Conservation (phyloP, 129 eudicot genomes). For the Arctium lappa region DNA sequence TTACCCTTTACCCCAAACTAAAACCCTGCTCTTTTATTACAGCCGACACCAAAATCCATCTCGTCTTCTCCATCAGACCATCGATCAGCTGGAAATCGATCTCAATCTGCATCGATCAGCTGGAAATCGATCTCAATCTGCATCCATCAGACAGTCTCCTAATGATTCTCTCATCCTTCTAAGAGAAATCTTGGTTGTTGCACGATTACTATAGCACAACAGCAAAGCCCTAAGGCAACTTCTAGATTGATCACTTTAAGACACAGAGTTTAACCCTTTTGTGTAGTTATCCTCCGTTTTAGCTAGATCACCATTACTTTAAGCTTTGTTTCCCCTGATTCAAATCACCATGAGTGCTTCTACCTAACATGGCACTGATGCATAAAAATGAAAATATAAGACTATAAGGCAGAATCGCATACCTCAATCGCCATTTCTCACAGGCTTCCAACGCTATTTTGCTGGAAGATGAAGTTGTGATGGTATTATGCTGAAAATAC, state of each 20-base stretch:
- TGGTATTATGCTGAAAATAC: conserved; percentile 31
- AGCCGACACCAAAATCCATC: too few relatives aligned
- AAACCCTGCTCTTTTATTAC: too few relatives aligned
- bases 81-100: too few relatives aligned
- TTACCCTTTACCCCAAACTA: too few relatives aligned
- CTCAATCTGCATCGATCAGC: too few relatives aligned
- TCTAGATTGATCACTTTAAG: conserved; percentile 63
- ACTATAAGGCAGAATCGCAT: too few relatives aligned
- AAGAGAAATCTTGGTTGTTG: conserved; percentile 76
- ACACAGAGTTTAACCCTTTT: conserved; percentile 69
- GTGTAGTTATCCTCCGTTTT: conserved; percentile 91
- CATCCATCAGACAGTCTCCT: conserved; percentile 71
- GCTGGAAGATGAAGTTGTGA: conserved; percentile 42
- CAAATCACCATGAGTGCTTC: too few relatives aligned
- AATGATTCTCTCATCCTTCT: conserved; percentile 88
- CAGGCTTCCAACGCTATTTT: conserved; percentile 26
- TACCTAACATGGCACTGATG: too few relatives aligned
- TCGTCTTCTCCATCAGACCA: too few relatives aligned
- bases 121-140: not conserved
- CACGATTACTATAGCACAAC: conserved; percentile 62
- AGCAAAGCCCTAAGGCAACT: conserved; percentile 45
- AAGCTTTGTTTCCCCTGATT: conserved; percentile 94
- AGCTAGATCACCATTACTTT: conserved; percentile 60
- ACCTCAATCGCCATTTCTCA: too few relatives aligned
- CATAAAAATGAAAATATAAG: too few relatives aligned